Evolutionary conservation across 1,284 basidiomycete species (phyloP).

Genomic region (Ustilago bromivora): DNA sequence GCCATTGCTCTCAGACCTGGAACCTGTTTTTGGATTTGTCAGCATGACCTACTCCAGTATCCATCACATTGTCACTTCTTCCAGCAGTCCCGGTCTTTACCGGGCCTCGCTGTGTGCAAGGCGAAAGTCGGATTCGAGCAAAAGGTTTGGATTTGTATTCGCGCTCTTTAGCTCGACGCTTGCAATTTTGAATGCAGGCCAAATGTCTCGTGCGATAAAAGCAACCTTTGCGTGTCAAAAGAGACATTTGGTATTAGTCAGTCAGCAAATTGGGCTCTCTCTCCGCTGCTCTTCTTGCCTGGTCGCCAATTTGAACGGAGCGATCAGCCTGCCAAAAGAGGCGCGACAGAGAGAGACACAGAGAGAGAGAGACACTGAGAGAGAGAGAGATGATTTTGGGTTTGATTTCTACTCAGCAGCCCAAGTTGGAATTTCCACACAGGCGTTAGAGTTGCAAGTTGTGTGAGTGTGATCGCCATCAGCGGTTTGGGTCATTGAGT

Average conservation of each 20-base stretch:
- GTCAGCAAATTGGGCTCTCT: neutral
- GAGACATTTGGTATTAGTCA: slow-evolving; percentile 34
- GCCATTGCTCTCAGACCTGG: neutral
- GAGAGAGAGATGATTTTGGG: slow-evolving; percentile 10
- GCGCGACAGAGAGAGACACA: slow-evolving; percentile 20
- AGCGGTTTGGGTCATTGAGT: slow-evolving; percentile 1
- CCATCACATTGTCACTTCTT: neutral
- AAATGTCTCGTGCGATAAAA: slow-evolving; percentile 23
- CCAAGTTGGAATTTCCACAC: neutral
- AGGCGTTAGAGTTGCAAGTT: neutral
- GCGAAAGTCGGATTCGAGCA: neutral
- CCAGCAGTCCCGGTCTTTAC: neutral
- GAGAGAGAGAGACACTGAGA: neutral
- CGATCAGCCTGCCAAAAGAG: slow-evolving; percentile 27
- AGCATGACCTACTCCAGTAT: slow-evolving; percentile 6
- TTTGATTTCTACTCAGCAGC: slow-evolving; percentile 10
- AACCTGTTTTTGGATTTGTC: slow-evolving; percentile 4
- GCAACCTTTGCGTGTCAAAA: neutral
- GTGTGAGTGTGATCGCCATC: slow-evolving; percentile 27
- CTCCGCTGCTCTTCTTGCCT: neutral
- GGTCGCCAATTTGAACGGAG: slow-evolving; percentile 6
- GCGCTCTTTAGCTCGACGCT: neutral
- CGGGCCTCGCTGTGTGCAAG: neutral
- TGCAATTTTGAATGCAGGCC: neutral
- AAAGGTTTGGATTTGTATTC: neutral